Percentiles rank a stretch among this genome's conserved stretches.
Evolutionary conservation across 257 asterid species (phyloP).

Genomic region (Gynochthodes officinalis): DNA sequence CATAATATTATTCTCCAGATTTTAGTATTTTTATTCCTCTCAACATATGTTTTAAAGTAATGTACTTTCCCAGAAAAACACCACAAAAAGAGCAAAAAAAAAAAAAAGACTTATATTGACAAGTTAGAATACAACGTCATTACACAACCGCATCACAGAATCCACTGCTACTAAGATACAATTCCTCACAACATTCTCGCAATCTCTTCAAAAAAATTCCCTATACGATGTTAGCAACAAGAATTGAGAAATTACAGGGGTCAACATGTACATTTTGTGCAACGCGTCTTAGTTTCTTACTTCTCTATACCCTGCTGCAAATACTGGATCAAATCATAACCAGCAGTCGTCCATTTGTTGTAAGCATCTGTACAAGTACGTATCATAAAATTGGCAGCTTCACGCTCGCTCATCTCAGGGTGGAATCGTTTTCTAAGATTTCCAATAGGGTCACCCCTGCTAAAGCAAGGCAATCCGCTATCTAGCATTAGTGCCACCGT

Average conservation of each 20-base stretch:
- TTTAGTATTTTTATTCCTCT: no score
- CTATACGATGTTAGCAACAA: not conserved
- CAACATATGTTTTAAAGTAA: no score
- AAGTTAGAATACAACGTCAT: not conserved
- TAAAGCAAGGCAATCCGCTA: slow-evolving; percentile 97
- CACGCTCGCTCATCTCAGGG: slow-evolving; percentile 98
- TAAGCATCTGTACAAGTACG: slow-evolving; percentile 90
- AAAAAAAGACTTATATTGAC: not conserved
- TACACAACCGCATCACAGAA: not conserved
- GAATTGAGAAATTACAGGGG: not conserved
- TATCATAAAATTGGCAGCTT: slow-evolving; percentile 94
- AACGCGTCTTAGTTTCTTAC: slow-evolving; percentile 30
- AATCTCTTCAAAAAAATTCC: slow-evolving; percentile 7
- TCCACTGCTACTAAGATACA: not conserved
- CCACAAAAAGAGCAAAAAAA: no score
- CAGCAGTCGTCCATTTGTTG: slow-evolving; percentile 96
- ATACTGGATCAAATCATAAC: slow-evolving; percentile 94
- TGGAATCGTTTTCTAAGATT: slow-evolving; percentile 94
- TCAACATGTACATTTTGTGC: not conserved
- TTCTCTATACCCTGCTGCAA: slow-evolving; percentile 97
- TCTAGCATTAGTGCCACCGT: slow-evolving; percentile 82
- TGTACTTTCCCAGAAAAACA: no score
- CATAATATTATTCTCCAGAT: no score
- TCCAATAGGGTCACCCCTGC: slow-evolving; percentile 97
- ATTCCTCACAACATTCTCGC: not conserved